A percentile compares a stretch with the other conserved stretches of the same genome.
phyloP scores from a whole-genome alignment of 768 basidiomycete species.

The Phaeolepiota aurea region DNA sequence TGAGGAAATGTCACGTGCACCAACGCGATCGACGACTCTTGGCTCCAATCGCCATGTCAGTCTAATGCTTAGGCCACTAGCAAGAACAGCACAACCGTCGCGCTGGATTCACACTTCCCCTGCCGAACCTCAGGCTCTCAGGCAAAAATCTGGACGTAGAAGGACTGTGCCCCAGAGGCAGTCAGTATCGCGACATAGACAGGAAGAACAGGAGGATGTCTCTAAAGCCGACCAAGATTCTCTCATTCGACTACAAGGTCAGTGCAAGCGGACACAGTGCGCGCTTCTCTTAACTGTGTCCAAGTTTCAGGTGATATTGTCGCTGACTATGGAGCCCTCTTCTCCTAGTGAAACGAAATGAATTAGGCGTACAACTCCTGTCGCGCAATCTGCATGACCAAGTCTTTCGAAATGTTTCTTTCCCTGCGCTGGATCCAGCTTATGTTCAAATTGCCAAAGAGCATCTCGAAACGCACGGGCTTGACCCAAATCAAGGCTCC shows the following conservation, averaged over 20 bases:
- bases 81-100: too few relatives aligned
- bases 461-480: conserved; percentile 75
- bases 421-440: conserved; percentile 49
- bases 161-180: background rate
- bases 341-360: conserved; percentile 70
- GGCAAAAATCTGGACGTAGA: background rate
- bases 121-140: background rate
- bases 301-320: too few relatives aligned
- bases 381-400: conserved; percentile 75
- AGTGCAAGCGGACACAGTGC: too few relatives aligned
- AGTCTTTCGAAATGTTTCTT: conserved; percentile 64
- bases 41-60: too few relatives aligned
- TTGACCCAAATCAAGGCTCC: conserved; percentile 75
- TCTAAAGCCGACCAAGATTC: background rate
- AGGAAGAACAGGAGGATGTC: background rate
- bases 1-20: too few relatives aligned
- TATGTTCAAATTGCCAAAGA: conserved; percentile 71
- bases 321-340: too few relatives aligned
- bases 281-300: too few relatives aligned
- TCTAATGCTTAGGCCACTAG: too few relatives aligned
- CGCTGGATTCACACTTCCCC: background rate
- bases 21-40: too few relatives aligned
- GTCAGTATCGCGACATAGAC: background rate
- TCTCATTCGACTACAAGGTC: background rate
- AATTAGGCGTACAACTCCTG: conserved; percentile 90